Base-by-base conservation (phyloP, 176 grass and related monocot species). In the Aegilops sharonensis region DNA sequence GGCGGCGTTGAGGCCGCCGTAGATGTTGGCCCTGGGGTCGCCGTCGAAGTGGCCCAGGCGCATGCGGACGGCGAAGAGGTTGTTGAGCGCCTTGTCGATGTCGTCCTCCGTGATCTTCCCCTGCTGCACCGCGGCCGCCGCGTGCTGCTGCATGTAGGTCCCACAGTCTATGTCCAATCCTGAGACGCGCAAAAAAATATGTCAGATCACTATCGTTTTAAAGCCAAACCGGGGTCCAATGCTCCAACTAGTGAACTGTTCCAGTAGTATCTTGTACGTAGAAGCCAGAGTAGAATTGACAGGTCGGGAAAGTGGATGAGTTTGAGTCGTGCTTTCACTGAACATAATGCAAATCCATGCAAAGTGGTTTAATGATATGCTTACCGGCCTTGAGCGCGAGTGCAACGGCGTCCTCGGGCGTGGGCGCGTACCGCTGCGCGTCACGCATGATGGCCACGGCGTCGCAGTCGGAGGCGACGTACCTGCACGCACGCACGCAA, bases 1-100 rank as follows among this genome's bases (percentile, higher is more conserved):
- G 2, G 54, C 20, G 2, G 86, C 81, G 9, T 72, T 83, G 14
- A 97, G 87, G 21, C n/a, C 21, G 29, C 92, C 90, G 66, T 94
- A 97, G n/a, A 21, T 2, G 30, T 70, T 76, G 59, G 31, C 7
- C n/a, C 73, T 25, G 3, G 95, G 92, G 72, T 91, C 89, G 32
- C 95, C 92, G 37, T 97, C 75, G 84, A 97, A 97, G 87, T 93
- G 91, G 14, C 95, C 92, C 11, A 97, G 92, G 1, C 95, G 81
- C 85, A 97, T 95, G 59, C 89, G 80, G 14, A 81, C 52, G 9
- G 85, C 36, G 63, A 95, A 86, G 67, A 91, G 91, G 87, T 97
- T 97, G 4, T 10, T 54, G 13, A 95, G 23, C 6, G 92, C 95
- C 71, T 82, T 91, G 47, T 97, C 45, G 3, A 97, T 61, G 83